A percentile compares a stretch with the other conserved stretches of the same genome.
Evolutionary conservation across 441 rosid genomes (phyloP).

Genomic region (Adansonia madagascariensis): DNA sequence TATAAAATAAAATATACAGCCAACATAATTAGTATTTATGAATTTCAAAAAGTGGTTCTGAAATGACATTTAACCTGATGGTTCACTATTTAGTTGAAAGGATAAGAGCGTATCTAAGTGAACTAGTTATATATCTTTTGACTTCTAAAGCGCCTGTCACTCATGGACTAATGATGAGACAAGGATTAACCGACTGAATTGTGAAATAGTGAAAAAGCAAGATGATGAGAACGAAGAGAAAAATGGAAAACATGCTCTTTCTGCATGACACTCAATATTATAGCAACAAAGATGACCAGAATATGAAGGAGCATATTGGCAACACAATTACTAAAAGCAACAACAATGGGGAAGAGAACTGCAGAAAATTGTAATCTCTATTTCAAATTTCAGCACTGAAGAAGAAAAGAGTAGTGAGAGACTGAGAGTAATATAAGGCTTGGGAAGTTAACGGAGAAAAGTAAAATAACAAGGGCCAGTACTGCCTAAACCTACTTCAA

Average conservation of each 20-base stretch:
- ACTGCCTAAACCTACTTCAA: background rate
- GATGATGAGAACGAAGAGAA: background rate
- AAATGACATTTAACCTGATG: background rate
- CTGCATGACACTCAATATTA: background rate
- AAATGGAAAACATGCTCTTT: background rate
- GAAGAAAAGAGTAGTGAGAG: background rate
- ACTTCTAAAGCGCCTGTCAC: background rate
- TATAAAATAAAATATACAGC: constrained; percentile 36
- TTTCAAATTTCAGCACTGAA: background rate
- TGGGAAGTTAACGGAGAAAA: background rate
- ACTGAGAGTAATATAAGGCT: background rate
- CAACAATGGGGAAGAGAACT: background rate
- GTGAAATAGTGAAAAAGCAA: background rate
- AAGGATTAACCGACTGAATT: background rate
- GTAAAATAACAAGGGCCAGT: background rate
- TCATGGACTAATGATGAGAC: background rate
- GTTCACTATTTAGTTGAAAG: too few relatives aligned
- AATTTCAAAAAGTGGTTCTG: background rate
- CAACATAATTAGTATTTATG: constrained; percentile 18
- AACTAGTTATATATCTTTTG: background rate
- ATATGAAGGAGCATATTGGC: background rate
- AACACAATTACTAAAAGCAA: background rate
- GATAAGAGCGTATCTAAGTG: background rate
- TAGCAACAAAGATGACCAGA: background rate
- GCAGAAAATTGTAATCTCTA: background rate